Evolutionary conservation across 768 basidiomycete genomes (phyloP).

Genomic region (Trametes elegans): DNA sequence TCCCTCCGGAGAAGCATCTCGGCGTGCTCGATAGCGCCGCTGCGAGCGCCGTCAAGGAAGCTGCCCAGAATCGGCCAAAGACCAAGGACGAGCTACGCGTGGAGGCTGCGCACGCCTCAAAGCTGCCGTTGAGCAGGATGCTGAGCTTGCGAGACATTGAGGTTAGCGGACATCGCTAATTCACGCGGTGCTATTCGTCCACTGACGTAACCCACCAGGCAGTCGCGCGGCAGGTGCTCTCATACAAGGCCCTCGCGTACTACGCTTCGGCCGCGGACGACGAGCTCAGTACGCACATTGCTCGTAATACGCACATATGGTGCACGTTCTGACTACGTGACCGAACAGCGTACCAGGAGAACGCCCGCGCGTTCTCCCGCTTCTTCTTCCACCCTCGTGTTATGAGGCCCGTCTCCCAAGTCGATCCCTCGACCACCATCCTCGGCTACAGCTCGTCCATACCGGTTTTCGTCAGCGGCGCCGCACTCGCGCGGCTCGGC

Average conservation of each 20-base stretch:
- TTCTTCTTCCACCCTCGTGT: slow-evolving; percentile 89
- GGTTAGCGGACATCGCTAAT: slow-evolving; percentile 36
- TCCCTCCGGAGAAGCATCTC: slow-evolving; percentile 69
- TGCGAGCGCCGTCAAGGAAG: slow-evolving; percentile 49
- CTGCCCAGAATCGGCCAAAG: slow-evolving; percentile 44
- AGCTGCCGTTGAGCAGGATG: slow-evolving; percentile 67
- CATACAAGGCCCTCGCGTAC: slow-evolving; percentile 76
- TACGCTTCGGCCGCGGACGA: slow-evolving; percentile 89
- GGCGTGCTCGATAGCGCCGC: slow-evolving; percentile 58
- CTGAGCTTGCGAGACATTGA: slow-evolving; percentile 83
- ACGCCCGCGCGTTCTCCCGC: slow-evolving; percentile 75
- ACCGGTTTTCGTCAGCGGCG: slow-evolving; percentile 81
- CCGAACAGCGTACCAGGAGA: slow-evolving; percentile 62
- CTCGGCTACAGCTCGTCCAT: slow-evolving; percentile 70
- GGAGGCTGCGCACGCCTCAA: slow-evolving; percentile 53
- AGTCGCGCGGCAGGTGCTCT: slow-evolving; percentile 70
- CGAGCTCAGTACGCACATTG: slow-evolving; percentile 59
- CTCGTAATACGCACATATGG: background rate
- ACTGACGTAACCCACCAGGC: slow-evolving; percentile 38
- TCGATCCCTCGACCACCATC: slow-evolving; percentile 70
- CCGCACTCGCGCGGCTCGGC: slow-evolving; percentile 82
- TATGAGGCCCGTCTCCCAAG: slow-evolving; percentile 60
- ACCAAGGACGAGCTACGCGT: slow-evolving; percentile 73
- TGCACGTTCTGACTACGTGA: background rate
- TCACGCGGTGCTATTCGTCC: background rate